These are phyloP conservation scores for Ogataea nonfermentans DNA, from an alignment of 805 yeast genomes.

Conservation along the genomic window DNA sequence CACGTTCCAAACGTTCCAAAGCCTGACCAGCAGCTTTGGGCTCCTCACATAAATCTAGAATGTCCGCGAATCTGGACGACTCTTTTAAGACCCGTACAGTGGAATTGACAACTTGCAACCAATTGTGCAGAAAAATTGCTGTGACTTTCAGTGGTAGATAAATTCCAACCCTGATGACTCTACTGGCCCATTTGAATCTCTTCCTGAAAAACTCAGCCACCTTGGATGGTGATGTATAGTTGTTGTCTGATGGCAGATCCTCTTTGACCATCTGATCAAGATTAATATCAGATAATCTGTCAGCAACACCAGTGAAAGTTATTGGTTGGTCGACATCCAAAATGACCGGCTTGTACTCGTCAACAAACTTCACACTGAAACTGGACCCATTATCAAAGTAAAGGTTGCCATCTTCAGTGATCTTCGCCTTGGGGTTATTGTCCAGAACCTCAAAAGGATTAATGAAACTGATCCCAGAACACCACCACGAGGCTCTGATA, in stretches of 20 bases:
- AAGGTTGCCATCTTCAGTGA: slow-evolving; percentile 43
- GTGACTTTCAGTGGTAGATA: slow-evolving; percentile 63
- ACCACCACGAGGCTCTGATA: slow-evolving; percentile 80
- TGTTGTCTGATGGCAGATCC: slow-evolving; percentile 21
- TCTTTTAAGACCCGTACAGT: slow-evolving; percentile 31
- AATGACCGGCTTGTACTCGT: slow-evolving; percentile 56
- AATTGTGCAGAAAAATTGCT: slow-evolving; percentile 48
- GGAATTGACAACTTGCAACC: slow-evolving; percentile 38
- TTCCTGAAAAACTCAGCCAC: slow-evolving; percentile 17
- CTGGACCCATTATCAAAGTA: slow-evolving; percentile 36
- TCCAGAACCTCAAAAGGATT: slow-evolving; percentile 55
- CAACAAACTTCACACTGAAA: slow-evolving; percentile 43
- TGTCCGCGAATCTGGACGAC: slow-evolving; percentile 26
- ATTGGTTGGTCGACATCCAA: slow-evolving; percentile 51
- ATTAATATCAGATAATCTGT: slow-evolving; percentile 13
- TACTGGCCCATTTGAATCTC: slow-evolving; percentile 48
- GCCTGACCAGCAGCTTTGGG: slow-evolving; percentile 14
- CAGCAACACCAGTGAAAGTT: slow-evolving; percentile 27
- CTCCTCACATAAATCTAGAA: slow-evolving; percentile 19
- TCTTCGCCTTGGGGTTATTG: slow-evolving; percentile 32
- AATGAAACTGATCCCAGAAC: slow-evolving; percentile 62
- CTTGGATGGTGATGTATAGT: slow-evolving; percentile 4
- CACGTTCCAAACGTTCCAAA: slow-evolving; percentile 37
- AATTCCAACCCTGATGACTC: slow-evolving; percentile 44
- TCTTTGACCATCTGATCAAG: slow-evolving; percentile 21